Conservation (phyloP, 192 early-diverging fungal species). For the Entomortierella beljakovae region DNA sequence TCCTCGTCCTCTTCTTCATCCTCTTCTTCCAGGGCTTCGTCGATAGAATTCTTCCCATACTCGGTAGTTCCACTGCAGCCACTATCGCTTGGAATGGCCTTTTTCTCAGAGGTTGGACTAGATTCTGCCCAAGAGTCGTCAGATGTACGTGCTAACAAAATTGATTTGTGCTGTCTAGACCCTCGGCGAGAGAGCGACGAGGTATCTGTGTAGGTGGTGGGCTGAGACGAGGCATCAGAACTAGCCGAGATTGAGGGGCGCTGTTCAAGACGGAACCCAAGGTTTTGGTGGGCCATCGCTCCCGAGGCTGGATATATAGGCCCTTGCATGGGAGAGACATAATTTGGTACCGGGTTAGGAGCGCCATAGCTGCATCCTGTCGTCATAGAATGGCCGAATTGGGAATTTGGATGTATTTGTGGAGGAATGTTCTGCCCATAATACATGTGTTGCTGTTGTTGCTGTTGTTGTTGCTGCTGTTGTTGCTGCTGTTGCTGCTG, state of each 20-base stretch:
- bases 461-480: slow-evolving; percentile 23
- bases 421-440: slow-evolving; percentile 6
- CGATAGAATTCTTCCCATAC: background rate
- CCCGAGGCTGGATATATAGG: background rate
- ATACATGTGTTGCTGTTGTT: slow-evolving; percentile 33
- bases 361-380: slow-evolving; percentile 4
- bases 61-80: slow-evolving; percentile 15
- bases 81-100: slow-evolving; percentile 21
- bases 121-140: slow-evolving; percentile 32
- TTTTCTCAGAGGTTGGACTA: background rate
- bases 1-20: background rate
- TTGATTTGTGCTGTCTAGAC: slow-evolving; percentile 15
- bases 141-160: slow-evolving; percentile 6
- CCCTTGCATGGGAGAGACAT: slow-evolving; percentile 1
- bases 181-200: background rate
- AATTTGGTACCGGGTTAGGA: background rate
- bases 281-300: background rate
- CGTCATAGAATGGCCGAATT: background rate
- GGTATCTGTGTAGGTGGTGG: background rate
- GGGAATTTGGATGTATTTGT: slow-evolving; percentile 1
- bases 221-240: background rate
- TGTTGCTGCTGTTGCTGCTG: slow-evolving; percentile 26
- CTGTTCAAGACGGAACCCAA: no score
- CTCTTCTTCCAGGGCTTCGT: background rate
- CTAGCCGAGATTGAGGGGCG: background rate